These are phyloP conservation scores for Trametes hirsuta DNA, from an alignment of 1,284 basidiomycete species.

Conservation along the genomic window DNA sequence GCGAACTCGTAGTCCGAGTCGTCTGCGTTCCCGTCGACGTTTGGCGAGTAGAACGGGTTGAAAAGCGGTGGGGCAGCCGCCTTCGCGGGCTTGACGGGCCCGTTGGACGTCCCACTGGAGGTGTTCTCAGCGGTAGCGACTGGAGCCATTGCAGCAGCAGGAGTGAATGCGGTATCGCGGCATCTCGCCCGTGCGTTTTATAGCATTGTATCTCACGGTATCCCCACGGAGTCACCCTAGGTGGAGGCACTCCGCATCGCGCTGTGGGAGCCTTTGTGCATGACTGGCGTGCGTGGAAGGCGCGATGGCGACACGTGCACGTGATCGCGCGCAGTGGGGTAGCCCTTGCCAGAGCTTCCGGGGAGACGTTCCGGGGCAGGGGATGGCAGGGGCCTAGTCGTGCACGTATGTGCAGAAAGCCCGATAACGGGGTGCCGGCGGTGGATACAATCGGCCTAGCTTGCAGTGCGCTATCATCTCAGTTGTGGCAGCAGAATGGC, in stretches of 20 bases:
- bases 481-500: slow-evolving; percentile 8
- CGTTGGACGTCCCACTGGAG: slow-evolving; percentile 22
- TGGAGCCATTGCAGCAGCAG: slow-evolving; percentile 44
- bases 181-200: slow-evolving; percentile 11
- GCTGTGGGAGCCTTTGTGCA: background rate
- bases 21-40: slow-evolving; percentile 51
- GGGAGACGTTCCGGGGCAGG: slow-evolving; percentile 2
- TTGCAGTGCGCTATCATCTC: slow-evolving; percentile 1
- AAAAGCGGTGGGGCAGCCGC: slow-evolving; percentile 34
- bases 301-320: slow-evolving; percentile 24
- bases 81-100: slow-evolving; percentile 21
- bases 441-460: background rate
- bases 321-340: slow-evolving; percentile 19
- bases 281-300: slow-evolving; percentile 22
- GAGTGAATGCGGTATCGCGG: background rate
- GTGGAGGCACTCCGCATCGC: background rate
- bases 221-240: background rate
- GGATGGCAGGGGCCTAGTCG: background rate
- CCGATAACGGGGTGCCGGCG: slow-evolving; percentile 9
- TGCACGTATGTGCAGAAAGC: background rate
- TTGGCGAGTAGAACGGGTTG: slow-evolving; percentile 73
- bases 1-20: slow-evolving; percentile 55
- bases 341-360: background rate
- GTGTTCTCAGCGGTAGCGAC: slow-evolving; percentile 40
- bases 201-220: slow-evolving; percentile 7